A percentile compares a stretch with the other conserved stretches of the same genome.
Conservation (phyloP, 331 rosid genomes). For the Quercus phellos region DNA sequence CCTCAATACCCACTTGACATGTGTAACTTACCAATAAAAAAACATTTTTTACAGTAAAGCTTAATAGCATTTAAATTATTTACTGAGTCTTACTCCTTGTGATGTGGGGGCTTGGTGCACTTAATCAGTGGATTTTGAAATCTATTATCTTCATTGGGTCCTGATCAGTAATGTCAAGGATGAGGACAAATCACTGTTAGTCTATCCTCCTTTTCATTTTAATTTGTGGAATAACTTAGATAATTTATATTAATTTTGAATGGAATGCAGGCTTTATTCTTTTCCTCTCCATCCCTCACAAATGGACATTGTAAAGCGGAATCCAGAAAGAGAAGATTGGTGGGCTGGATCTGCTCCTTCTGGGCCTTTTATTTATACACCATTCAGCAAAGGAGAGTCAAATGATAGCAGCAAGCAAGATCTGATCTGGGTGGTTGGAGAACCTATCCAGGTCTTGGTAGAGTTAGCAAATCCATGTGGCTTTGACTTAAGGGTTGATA, state of each 20-base stretch:
- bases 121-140: not conserved
- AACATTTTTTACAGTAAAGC: not conserved
- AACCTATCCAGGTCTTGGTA: slow-evolving; percentile 88
- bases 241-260: not conserved
- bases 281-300: slow-evolving; percentile 84
- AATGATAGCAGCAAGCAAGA: slow-evolving; percentile 70
- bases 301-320: slow-evolving; percentile 89
- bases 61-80: not conserved
- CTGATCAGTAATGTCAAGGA: not conserved
- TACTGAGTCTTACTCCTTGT: not conserved
- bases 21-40: too few relatives aligned
- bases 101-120: not conserved
- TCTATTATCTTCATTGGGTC: not conserved
- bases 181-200: not conserved
- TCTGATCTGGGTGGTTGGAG: slow-evolving; percentile 85
- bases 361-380: slow-evolving; percentile 96
- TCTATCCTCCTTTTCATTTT: not conserved
- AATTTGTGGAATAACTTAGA: not conserved
- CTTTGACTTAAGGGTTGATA: slow-evolving; percentile 90
- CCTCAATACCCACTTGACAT: too few relatives aligned
- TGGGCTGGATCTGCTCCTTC: slow-evolving; percentile 94
- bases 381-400: slow-evolving; percentile 91
- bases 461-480: slow-evolving; percentile 98
- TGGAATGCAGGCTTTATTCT: slow-evolving; percentile 70
- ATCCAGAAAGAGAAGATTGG: slow-evolving; percentile 86